Conservation (phyloP, 106 monocot genomes). For the Ottelia alismoides region DNA sequence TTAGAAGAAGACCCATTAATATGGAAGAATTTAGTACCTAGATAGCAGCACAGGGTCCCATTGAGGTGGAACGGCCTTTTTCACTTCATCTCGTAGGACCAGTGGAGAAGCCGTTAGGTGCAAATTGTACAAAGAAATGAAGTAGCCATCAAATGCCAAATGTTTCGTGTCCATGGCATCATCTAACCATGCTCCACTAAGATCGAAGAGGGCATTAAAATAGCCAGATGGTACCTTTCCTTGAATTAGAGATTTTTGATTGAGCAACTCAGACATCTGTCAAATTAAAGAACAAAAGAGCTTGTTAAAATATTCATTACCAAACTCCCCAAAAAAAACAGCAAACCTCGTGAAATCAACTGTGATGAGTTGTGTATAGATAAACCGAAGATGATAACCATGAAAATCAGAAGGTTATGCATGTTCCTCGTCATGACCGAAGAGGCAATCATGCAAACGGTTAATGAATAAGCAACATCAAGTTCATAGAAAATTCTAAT, state of each 20-base stretch:
- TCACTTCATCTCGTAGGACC: conserved; percentile 60
- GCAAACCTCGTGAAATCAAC: too few species aligned
- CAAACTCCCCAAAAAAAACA: too few species aligned
- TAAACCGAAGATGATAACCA: too few species aligned
- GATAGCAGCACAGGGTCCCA: conserved; percentile 65
- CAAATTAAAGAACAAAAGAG: conserved; percentile 3
- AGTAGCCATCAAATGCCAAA: too few species aligned
- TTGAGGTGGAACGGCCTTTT: conserved; percentile 58
- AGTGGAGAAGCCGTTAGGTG: conserved; percentile 59
- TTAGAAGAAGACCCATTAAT: too few species aligned
- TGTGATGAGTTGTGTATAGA: too few species aligned
- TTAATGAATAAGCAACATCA: too few species aligned
- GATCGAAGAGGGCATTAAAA: conserved; percentile 71
- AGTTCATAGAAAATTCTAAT: too few species aligned
- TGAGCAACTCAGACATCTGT: conserved; percentile 77
- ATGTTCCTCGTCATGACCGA: too few species aligned
- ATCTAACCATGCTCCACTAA: conserved; percentile 65
- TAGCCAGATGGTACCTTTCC: conserved; percentile 84
- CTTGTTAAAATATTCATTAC: background rate
- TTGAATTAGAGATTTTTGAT: conserved; percentile 69
- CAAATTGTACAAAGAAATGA: conserved; percentile 62
- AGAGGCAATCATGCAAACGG: too few species aligned
- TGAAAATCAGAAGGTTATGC: too few species aligned
- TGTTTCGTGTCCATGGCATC: conserved; percentile 55
- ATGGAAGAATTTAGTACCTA: too few species aligned